These are phyloP conservation scores for Klebsormidium nitens DNA, from an alignment of 139 green algal species.

Conservation along the genomic window DNA sequence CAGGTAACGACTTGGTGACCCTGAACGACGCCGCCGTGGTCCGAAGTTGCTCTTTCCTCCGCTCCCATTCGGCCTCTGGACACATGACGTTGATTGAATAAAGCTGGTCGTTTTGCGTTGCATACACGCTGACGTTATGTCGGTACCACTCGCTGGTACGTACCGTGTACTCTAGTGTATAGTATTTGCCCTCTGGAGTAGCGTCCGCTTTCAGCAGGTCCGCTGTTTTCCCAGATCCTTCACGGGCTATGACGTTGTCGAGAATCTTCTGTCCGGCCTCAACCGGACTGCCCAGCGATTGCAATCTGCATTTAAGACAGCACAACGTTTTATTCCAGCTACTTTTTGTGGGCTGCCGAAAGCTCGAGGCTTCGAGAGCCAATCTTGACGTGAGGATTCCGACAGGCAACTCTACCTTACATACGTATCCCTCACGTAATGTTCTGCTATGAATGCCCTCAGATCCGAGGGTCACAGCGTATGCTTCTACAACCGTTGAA, in stretches of 20 bases:
- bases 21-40: no score
- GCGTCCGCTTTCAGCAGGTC: conserved; percentile 47
- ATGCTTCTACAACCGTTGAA: no score
- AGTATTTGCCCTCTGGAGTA: conserved; percentile 50
- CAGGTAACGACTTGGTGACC: no score
- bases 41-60: no score
- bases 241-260: conserved; percentile 21
- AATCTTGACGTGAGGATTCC: no score
- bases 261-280: conserved; percentile 9
- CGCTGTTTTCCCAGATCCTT: conserved; percentile 40
- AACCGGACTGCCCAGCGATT: conserved; percentile 13
- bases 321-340: no score
- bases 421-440: not conserved
- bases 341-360: no score
- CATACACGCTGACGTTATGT: conserved; percentile 73
- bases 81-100: conserved; percentile 31
- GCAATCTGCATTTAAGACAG: conserved; percentile 3
- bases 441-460: not conserved
- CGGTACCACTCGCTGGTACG: conserved; percentile 53
- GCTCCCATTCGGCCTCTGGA: no score
- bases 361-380: no score
- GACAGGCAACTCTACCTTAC: not conserved
- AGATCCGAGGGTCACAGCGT: no score
- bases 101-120: conserved; percentile 45
- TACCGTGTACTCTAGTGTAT: conserved; percentile 75